Conservation (phyloP, 2,329 filamentous ascomycete genomes). For the Aspergillus oerlinghausenensis region DNA sequence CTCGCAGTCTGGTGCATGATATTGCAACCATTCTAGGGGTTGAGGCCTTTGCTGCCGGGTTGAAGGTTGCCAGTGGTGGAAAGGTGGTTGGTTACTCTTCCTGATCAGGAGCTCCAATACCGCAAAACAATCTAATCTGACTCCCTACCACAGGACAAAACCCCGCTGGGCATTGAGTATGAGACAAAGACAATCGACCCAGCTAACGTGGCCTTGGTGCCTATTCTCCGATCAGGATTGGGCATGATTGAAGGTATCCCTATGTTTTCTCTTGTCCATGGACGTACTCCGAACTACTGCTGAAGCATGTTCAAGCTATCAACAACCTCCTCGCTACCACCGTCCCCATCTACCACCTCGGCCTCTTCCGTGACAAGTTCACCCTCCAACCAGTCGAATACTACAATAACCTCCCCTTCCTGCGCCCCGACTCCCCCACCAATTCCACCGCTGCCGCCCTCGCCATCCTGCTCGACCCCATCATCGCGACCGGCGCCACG, state of each 20-base stretch:
- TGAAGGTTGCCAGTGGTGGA: conserved; percentile 56
- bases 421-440: conserved; percentile 28
- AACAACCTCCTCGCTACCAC: conserved; percentile 75
- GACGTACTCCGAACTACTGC: conserved; percentile 1
- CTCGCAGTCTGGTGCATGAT: conserved; percentile 77
- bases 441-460: conserved; percentile 52
- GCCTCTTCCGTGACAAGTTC: conserved; percentile 84
- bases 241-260: conserved; percentile 76
- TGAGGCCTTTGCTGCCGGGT: conserved; percentile 67
- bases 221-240: conserved; percentile 86
- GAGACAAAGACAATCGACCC: conserved; percentile 61
- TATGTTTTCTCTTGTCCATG: no score
- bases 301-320: conserved; percentile 51
- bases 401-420: conserved; percentile 91
- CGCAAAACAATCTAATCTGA: not conserved
- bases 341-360: conserved; percentile 86
- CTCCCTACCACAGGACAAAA: conserved; percentile 58
- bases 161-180: conserved; percentile 74
- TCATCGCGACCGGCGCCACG: conserved; percentile 91
- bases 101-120: not conserved
- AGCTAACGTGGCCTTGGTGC: conserved; percentile 71
- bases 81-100: conserved; percentile 57
- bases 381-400: conserved; percentile 90
- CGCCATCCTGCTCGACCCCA: conserved; percentile 82
- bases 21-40: conserved; percentile 77